Evolutionary conservation across 148 eudicot genomes (phyloP), one percentile per base, ranked within the genome.

Genomic region (Drosera capensis): DNA sequence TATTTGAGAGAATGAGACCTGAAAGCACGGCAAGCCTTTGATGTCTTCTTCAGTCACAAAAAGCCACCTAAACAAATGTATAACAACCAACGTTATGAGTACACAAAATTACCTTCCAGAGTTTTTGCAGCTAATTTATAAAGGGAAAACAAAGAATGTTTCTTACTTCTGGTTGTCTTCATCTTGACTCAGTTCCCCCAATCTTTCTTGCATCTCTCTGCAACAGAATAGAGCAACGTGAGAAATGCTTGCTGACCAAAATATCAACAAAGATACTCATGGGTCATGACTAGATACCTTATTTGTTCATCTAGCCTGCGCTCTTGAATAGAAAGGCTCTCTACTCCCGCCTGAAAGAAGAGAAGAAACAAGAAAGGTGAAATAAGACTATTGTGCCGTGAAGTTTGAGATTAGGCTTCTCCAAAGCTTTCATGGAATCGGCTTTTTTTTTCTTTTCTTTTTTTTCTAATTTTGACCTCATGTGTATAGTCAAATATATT

Each of bases 41-140:
- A 88, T 78, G 60, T 88, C 97, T 48, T 88, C 97, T 70, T 88
- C 95, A 37, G 97, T 88, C 45, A 88, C 93, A 66, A 75, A 90
- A 35, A 84, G 85, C 93, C 92, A 90, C 72, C 99, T 90, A 52
- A 46, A 48, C 12, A 17, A 46, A n/a, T n/a, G n/a, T 36, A 34
- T 37, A 23, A 59, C 16, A 48, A 29, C 20, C 26, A 66, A 41
- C 31, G 13, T 23, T 18, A 31, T 40, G 20, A 16, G 43, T 20
- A 14, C 26, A 29, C 40, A 15, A 41, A 43, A 7, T 18, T 14
- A 40, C 31, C 43, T 24, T 18, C 20, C 17, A 20, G 5, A 34
- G 14, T 2, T 4, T 34, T n/a, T n/a, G n/a, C n/a, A n/a, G n/a
- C n/a, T n/a, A n/a, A n/a, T n/a, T n/a, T n/a, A n/a, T n/a, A n/a